Evolutionary conservation across 2,329 filamentous ascomycete genomes (phyloP).

Genomic region (Nemania sp.): DNA sequence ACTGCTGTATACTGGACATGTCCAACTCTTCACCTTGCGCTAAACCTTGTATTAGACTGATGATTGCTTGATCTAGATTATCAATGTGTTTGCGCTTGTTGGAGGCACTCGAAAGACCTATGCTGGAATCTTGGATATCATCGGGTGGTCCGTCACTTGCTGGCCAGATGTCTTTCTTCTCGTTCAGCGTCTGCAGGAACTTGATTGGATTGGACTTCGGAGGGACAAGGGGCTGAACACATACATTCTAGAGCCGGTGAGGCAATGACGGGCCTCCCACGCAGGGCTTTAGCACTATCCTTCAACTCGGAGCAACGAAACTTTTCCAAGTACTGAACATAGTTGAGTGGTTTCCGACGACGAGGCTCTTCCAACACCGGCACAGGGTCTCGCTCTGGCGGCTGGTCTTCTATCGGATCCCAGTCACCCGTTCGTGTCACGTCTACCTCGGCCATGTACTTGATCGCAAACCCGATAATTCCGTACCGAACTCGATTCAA

Average conservation of each 20-base stretch:
- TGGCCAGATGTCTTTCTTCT: neutral
- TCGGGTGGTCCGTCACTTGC: neutral
- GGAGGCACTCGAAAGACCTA: neutral
- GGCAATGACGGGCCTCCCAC: neutral
- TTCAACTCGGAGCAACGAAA: neutral
- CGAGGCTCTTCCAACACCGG: neutral
- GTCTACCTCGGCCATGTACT: neutral
- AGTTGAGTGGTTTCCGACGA: neutral
- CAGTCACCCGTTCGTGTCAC: neutral
- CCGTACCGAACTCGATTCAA: neutral
- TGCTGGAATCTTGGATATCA: neutral
- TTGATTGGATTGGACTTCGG: neutral
- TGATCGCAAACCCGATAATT: neutral
- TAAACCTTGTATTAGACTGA: neutral
- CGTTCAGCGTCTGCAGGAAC: neutral
- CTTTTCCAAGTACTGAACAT: neutral
- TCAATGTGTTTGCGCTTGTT: neutral
- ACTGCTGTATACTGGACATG: neutral
- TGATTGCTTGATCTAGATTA: neutral
- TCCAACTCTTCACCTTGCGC: neutral
- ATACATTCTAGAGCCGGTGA: neutral
- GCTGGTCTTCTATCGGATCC: neutral
- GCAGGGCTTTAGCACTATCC: neutral
- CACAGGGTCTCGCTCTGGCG: neutral
- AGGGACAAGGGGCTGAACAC: neutral